Conservation (phyloP, 371 early-diverging fungal genomes). For the Mucor racemosus region DNA sequence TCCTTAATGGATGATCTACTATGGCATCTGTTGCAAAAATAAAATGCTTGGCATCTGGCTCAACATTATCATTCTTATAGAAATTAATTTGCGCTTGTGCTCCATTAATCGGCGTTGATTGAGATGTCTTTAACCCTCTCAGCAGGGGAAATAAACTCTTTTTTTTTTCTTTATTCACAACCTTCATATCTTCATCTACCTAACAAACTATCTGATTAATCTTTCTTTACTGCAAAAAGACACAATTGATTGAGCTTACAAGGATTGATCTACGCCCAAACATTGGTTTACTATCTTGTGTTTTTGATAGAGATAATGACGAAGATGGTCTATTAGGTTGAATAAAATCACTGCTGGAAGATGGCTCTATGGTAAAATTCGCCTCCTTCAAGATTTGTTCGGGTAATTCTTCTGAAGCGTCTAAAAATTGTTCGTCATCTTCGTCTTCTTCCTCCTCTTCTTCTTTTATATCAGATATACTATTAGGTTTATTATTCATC, state of each 20-base stretch:
- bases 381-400: background rate
- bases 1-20: constrained; percentile 55
- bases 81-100: constrained; percentile 41
- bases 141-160: constrained; percentile 27
- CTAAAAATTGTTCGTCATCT: constrained; percentile 3
- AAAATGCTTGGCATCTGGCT: constrained; percentile 21
- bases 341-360: constrained; percentile 9
- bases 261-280: constrained; percentile 28
- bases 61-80: constrained; percentile 36
- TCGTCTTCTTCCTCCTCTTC: constrained; percentile 33
- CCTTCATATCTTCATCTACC: background rate
- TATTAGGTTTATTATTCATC: background rate
- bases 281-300: background rate
- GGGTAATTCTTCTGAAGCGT: constrained; percentile 21
- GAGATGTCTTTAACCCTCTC: constrained; percentile 25
- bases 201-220: background rate
- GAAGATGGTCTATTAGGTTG: background rate
- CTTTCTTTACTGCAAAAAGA: background rate
- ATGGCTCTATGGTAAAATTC: background rate
- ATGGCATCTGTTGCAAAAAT: constrained; percentile 56
- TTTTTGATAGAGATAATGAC: background rate
- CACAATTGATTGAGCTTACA: constrained; percentile 5
- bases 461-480: constrained; percentile 13
- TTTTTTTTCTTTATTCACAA: constrained; percentile 4
- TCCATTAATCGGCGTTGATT: constrained; percentile 23